phyloP scores from a whole-genome alignment of 140 eudicot genomes.

The Senecio squalidus region DNA sequence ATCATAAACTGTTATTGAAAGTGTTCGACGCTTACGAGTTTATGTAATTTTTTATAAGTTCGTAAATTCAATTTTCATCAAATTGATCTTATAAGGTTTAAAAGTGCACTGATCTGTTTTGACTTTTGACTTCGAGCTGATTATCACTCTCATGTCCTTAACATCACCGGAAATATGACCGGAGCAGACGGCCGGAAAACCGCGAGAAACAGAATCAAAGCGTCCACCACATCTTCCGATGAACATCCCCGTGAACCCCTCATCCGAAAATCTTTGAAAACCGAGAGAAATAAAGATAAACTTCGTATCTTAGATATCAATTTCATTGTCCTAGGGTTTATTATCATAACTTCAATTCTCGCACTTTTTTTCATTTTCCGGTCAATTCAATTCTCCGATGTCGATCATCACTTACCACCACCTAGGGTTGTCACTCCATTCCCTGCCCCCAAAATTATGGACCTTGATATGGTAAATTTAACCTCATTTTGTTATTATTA shows the following conservation, averaged over 20 bases:
- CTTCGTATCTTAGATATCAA: slow-evolving; percentile 33
- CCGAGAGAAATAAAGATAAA: slow-evolving; percentile 26
- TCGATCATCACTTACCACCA: too few species aligned
- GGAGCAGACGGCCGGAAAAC: slow-evolving; percentile 46
- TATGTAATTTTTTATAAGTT: too few species aligned
- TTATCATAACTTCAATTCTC: slow-evolving; percentile 26
- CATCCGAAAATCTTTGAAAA: slow-evolving; percentile 25
- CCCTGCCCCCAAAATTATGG: slow-evolving; percentile 88
- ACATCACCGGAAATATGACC: slow-evolving; percentile 28
- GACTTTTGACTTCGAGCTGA: slow-evolving; percentile 14
- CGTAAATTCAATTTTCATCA: too few species aligned
- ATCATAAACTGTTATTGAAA: too few species aligned
- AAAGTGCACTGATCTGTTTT: slow-evolving; percentile 3
- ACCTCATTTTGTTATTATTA: not conserved
- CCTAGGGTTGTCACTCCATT: slow-evolving; percentile 89
- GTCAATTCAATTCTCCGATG: slow-evolving; percentile 29
- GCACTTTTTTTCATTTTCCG: slow-evolving; percentile 30
- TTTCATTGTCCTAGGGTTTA: slow-evolving; percentile 36
- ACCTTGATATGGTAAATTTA: slow-evolving; percentile 77
- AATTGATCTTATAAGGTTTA: too few species aligned
- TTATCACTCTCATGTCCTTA: too few species aligned
- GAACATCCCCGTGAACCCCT: slow-evolving; percentile 25
- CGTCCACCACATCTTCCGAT: slow-evolving; percentile 20
- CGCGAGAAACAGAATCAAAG: slow-evolving; percentile 42
- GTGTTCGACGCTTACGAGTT: too few species aligned